A percentile compares a stretch with the other conserved stretches of the same genome.
These are phyloP conservation scores for Paracoccidioides lutzii DNA, from an alignment of 2,329 filamentous ascomycete species.

Conservation along the genomic window DNA sequence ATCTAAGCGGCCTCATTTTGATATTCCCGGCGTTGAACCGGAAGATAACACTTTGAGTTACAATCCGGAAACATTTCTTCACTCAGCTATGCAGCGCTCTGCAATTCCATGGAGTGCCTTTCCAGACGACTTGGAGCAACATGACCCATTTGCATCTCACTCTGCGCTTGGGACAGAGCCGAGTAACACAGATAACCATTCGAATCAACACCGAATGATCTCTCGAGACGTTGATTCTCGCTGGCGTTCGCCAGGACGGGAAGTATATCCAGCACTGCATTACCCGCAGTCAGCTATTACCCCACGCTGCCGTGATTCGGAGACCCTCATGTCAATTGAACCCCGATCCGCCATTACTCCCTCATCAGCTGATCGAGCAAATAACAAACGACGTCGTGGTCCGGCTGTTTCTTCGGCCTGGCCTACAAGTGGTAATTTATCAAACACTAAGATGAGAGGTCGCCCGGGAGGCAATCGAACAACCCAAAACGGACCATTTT, in stretches of 20 bases:
- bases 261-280: slow-evolving; percentile 51
- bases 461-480: slow-evolving; percentile 62
- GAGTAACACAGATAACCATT: slow-evolving; percentile 18
- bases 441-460: slow-evolving; percentile 60
- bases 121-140: slow-evolving; percentile 40
- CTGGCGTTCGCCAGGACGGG: slow-evolving; percentile 40
- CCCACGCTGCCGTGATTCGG: slow-evolving; percentile 33
- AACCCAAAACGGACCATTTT: slow-evolving; percentile 54
- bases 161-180: slow-evolving; percentile 22
- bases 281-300: slow-evolving; percentile 72
- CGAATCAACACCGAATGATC: slow-evolving; percentile 16
- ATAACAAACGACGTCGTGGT: slow-evolving; percentile 51
- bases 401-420: slow-evolving; percentile 85
- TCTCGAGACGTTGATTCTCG: slow-evolving; percentile 18
- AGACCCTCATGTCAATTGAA: slow-evolving; percentile 33
- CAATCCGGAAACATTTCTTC: slow-evolving; percentile 10
- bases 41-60: slow-evolving; percentile 24
- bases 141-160: slow-evolving; percentile 26
- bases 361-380: slow-evolving; percentile 35
- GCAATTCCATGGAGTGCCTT: slow-evolving; percentile 41
- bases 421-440: slow-evolving; percentile 52
- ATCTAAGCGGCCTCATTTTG: slow-evolving; percentile 50
- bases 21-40: slow-evolving; percentile 38
- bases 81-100: not conserved
- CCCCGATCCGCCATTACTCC: slow-evolving; percentile 64